These are phyloP conservation scores for Pseudogymnoascus pannorum DNA, from an alignment of 2,329 filamentous ascomycete genomes.

Conservation along the genomic window DNA sequence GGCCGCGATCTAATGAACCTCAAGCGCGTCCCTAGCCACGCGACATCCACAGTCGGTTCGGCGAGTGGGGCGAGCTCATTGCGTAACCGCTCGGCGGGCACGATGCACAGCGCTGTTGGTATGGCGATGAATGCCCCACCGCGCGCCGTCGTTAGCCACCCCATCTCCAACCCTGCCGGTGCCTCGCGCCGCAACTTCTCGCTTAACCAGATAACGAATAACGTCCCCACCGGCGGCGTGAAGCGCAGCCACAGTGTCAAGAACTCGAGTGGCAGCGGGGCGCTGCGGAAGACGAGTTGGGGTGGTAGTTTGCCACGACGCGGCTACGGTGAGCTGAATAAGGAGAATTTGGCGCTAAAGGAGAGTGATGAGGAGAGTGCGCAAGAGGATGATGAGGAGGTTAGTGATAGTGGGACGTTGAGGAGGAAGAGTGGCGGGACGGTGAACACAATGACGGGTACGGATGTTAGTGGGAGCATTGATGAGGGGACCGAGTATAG, in stretches of 20 bases:
- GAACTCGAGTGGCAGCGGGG: constrained; percentile 43
- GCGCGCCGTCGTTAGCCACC: constrained; percentile 21
- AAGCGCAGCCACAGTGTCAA: constrained; percentile 75
- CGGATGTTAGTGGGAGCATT: constrained; percentile 22
- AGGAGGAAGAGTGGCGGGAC: constrained; percentile 29
- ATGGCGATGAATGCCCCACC: constrained; percentile 44
- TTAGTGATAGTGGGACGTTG: constrained; percentile 23
- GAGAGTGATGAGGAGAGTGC: constrained; percentile 49
- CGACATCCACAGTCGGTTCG: constrained; percentile 33
- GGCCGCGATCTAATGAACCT: constrained; percentile 42
- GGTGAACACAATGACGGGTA: constrained; percentile 21
- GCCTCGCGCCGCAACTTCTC: constrained; percentile 75
- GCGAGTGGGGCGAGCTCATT: constrained; percentile 36
- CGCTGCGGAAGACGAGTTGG: constrained; percentile 64
- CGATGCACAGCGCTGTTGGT: constrained; percentile 39
- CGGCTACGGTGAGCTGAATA: constrained; percentile 46
- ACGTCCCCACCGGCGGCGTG: constrained; percentile 53
- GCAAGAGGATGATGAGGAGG: constrained; percentile 15
- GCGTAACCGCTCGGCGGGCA: constrained; percentile 18
- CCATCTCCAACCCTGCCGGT: constrained; percentile 39
- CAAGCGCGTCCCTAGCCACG: constrained; percentile 42
- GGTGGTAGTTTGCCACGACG: constrained; percentile 37
- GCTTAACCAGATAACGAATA: constrained; percentile 81
- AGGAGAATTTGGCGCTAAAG: constrained; percentile 56
- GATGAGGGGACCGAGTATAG: constrained; percentile 25